Base-by-base conservation (phyloP, 1,139 yeast genomes). In the Kazachstania sp. region DNA sequence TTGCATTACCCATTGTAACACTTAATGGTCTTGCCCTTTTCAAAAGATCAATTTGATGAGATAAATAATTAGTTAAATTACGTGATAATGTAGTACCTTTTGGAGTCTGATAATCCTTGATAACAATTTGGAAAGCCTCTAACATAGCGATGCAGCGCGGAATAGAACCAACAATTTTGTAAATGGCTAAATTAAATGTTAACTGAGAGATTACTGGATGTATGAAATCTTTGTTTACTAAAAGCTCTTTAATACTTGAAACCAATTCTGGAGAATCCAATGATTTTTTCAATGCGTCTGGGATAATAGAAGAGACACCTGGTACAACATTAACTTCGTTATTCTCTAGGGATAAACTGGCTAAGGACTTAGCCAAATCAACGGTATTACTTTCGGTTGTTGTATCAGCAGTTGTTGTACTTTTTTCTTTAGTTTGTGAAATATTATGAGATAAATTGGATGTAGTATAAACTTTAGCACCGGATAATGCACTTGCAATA, bases 1-100 rank as follows among this genome's bases (percentile, higher is more conserved):
- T 94, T 3, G 97, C 94, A 68, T 90, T 92, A 45, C 99, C 98
- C 98, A 94, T 94, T 1, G 95, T 79, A 9, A 90, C 86, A 49
- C 95, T 81, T 48, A 94, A 72, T 0, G 97, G 97, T 54, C 99
- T 79, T 1, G 97, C 92, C 11, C 90, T 80, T 60, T 87, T 92
- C 56, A 94, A 72, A 56, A 85, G 87, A 61, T 92, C 98, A 55
- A 94, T 94, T 67, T 94, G 99, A 59, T 85, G 88, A n/a, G 95
- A 81, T 52, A 94, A 73, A 62, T 88, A 92, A 26, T 84, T 82
- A 0, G 97, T 88, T 59, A 94, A 74, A 66, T 90, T 86, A 70
- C 99, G 79, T 36, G 92, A 81, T 55, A 94, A 73, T 1, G 95
- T 83, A 13, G 94, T 84, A 49, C 86, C 90, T 39, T 74, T 78